Evolutionary conservation across 371 early-diverging fungal species (phyloP).

Genomic region (Parasitella parasitica): DNA sequence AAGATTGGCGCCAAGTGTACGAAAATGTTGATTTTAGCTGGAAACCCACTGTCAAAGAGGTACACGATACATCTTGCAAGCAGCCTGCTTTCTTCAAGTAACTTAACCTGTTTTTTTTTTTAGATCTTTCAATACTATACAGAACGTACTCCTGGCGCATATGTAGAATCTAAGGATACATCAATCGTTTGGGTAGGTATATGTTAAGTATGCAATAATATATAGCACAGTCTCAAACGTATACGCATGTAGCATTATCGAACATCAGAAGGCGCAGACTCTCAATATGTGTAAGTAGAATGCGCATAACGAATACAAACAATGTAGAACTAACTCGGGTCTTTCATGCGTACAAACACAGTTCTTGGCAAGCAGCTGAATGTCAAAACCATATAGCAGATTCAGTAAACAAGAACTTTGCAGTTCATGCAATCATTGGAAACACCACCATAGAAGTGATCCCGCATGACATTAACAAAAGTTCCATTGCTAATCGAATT

Average conservation of each 20-base stretch:
- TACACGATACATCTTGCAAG: not conserved
- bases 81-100: no score
- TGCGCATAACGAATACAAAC: not conserved
- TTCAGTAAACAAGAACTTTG: conserved; percentile 78
- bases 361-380: conserved; percentile 87
- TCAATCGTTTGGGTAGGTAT: conserved; percentile 71
- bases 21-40: conserved; percentile 79
- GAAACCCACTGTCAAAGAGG: conserved; percentile 76
- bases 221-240: not conserved
- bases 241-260: conserved; percentile 64
- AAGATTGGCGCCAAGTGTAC: conserved; percentile 78
- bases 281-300: conserved; percentile 52
- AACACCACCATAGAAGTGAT: conserved; percentile 91
- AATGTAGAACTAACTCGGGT: not conserved
- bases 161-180: conserved; percentile 76
- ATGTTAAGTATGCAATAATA: not conserved
- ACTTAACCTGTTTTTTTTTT: not conserved
- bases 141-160: conserved; percentile 86
- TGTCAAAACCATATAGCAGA: conserved; percentile 89
- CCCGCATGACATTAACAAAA: conserved; percentile 73
- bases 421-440: conserved; percentile 87
- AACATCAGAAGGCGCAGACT: conserved; percentile 60
- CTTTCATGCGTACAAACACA: not conserved
- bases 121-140: conserved; percentile 84
- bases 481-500: conserved; percentile 56